Evolutionary conservation across 352 stramenopile genomes (phyloP).

Genomic region (Globisporangium nodosum): DNA sequence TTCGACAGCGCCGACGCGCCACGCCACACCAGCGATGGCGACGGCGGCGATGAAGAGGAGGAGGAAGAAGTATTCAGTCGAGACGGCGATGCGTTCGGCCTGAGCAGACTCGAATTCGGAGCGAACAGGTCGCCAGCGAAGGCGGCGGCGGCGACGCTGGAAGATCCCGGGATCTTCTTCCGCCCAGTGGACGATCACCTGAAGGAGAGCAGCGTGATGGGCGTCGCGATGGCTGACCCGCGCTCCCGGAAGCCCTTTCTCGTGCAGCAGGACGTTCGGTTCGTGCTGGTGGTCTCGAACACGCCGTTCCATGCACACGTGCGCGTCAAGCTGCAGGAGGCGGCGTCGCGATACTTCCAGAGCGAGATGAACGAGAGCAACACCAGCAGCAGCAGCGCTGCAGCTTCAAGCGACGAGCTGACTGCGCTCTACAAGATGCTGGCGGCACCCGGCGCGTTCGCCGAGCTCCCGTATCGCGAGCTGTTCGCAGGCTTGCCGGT

Average conservation of each 20-base stretch:
- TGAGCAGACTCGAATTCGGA: conserved; percentile 20
- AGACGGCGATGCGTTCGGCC: conserved; percentile 39
- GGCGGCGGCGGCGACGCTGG: conserved; percentile 1
- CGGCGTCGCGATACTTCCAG: conserved; percentile 30
- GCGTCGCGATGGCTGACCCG: conserved; percentile 44
- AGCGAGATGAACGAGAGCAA: conserved; percentile 4
- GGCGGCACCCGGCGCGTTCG: conserved; percentile 16
- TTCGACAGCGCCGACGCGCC: conserved; percentile 16
- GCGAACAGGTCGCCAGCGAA: background rate
- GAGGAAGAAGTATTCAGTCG: conserved; percentile 73
- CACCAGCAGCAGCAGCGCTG: background rate
- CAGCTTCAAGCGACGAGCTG: conserved; percentile 10
- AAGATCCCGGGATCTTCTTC: conserved; percentile 42
- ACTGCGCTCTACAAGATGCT: conserved; percentile 25
- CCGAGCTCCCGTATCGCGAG: conserved; percentile 36
- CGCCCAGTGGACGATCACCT: conserved; percentile 19
- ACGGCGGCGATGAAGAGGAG: conserved; percentile 31
- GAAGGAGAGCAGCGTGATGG: conserved; percentile 23
- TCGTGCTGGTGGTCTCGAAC: conserved; percentile 45
- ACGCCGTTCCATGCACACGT: conserved; percentile 36
- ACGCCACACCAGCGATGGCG: conserved; percentile 4
- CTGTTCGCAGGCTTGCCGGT: conserved; percentile 36
- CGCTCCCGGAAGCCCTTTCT: conserved; percentile 24
- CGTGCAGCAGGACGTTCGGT: conserved; percentile 42
- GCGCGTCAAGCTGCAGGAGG: conserved; percentile 25